phyloP scores from a whole-genome alignment of 768 basidiomycete species.

The Mycena polygramma region DNA sequence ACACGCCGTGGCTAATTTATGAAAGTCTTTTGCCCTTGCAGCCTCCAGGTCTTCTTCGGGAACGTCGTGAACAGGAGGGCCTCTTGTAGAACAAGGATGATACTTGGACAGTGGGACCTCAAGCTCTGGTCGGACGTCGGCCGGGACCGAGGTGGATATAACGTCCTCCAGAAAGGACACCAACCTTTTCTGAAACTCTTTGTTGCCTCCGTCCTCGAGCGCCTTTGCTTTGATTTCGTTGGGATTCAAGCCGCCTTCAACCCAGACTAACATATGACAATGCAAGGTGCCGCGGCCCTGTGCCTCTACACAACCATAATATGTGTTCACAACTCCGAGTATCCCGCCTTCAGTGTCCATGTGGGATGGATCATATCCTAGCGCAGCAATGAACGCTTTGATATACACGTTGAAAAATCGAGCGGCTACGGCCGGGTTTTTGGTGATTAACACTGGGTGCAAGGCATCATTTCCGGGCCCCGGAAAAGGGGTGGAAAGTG shows the following conservation, averaged over 20 bases:
- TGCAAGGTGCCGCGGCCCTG: background rate
- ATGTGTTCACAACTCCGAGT: background rate
- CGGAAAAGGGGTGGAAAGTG: too few relatives aligned
- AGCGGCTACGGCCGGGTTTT: too few relatives aligned
- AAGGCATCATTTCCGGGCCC: too few relatives aligned
- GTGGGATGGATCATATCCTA: too few relatives aligned
- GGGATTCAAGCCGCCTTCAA: background rate
- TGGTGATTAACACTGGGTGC: too few relatives aligned
- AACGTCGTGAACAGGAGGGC: background rate
- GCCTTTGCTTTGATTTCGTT: background rate
- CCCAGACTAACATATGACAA: background rate
- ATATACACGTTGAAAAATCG: conserved; percentile 1
- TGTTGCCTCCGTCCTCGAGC: background rate
- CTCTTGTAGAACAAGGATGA: background rate
- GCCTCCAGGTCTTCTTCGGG: background rate
- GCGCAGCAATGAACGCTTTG: background rate
- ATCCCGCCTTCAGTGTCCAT: too few relatives aligned
- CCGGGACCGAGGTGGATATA: background rate
- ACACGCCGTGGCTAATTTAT: background rate
- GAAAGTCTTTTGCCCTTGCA: background rate
- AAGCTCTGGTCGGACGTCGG: background rate
- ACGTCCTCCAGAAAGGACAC: background rate
- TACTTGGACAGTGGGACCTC: background rate
- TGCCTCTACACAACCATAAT: background rate
- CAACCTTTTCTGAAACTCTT: background rate